Base-by-base conservation (phyloP, 2,329 filamentous ascomycete genomes). In the Penicillium sp. region DNA sequence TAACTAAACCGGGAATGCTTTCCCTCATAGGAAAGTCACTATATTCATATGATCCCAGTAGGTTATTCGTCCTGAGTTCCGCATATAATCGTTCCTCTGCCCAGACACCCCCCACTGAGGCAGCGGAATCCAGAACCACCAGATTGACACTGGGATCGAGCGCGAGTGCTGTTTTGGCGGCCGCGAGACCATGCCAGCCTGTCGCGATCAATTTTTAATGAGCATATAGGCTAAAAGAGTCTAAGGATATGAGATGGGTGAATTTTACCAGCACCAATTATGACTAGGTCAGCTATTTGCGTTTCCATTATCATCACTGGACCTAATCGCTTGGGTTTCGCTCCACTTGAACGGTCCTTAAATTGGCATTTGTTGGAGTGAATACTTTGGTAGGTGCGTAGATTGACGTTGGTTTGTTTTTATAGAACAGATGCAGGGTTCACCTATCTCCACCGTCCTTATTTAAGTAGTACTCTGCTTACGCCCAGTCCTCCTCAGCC, bases 11-110 rank as follows among this genome's bases (percentile, higher is more conserved):
- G 59, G 81, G 85, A 1, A 69, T 75, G 33, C 78, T 78, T 2
- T 74, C 70, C 51, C 77, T 74, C 83, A 91, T 86, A 18, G 87
- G 85, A 53, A 87, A 89, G 64, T 89, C 88, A 0, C 83, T 82
- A 59, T 83, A 90, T 67, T 91, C 86, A 59, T 85, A 88, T 0
- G 83, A 86, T 3, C 87, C 87, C 10, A 85, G 67, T 61, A 88
- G 79, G 64, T 90, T 91, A 71, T 91, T 91, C 52, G 82, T 85
- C 64, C 83, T 86, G 42, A 91, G 77, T 1, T 83, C 84, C 0
- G 85, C 82, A 66, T 90, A 72, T 1, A 90, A 71, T 3, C 87
- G 79, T 36, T 86, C 75, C 51, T 82, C 74, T 13, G 84, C 81
- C 88, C 87, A 91, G 18, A 83, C 83, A 4, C 88, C 88, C 1